Base-by-base conservation (phyloP, 78 protist genomes). In the Dictyostelium capitatum region DNA sequence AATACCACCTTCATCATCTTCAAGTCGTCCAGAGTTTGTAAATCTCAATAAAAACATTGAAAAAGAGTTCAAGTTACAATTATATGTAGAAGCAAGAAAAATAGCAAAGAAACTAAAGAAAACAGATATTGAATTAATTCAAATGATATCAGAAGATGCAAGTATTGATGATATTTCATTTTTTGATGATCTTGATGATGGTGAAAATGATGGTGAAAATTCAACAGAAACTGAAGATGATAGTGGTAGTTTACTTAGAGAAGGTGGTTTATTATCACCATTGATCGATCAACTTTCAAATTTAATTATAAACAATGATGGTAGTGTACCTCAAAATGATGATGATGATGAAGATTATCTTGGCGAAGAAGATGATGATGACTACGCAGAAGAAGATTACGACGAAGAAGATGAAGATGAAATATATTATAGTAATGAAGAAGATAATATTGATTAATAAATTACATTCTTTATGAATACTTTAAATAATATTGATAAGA, bases 291-390 rank as follows among this genome's bases (percentile, higher is more conserved):
- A 67, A 30, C 30, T 67, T 30, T 30, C 43, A 28, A 23, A 37
- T 67, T 67, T 67, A 67, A 67, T 32, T 2, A 32, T 32, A 51
- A 37, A 37, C 28, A 62, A 62, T 62, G 75, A 67, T 28, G 75
- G 37, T 32, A 43, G 75, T 67, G 41, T 47, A 11, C 75, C 30
- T 32, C 37, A 62, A 62, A 53, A 72, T 8, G 79, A 70, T 19
- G 79, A 70, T 17, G 79, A 70, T 4, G 79, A 72, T 1, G 79
- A 72, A 19, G 79, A 72, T 3, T n/a, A 73, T 23, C 46, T 25
- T 20, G 82, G 23, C 25, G 15, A 50, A 15, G 10, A 75, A 11
- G 82, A 75, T 15, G 57, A 75, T 0, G 64, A 75, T 51, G 82
- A 15, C 1, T 28, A 69, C 77, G 78, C 8, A 32, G 30, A 70